Percentiles rank a stretch among this genome's conserved stretches.
Conservation (phyloP, 257 asterid genomes). For the Pogostemon cablin region DNA sequence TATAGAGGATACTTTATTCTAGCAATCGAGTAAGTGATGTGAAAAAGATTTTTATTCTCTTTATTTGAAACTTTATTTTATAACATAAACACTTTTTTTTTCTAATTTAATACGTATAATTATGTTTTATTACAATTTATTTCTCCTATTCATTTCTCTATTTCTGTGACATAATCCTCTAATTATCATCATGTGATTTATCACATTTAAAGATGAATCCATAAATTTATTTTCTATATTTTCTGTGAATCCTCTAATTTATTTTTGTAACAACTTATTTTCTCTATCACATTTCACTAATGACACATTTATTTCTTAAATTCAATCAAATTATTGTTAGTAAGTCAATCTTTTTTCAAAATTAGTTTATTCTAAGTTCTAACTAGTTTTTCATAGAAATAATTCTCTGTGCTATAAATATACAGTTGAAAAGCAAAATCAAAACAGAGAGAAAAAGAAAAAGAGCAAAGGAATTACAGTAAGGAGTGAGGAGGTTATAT, state of each 20-base stretch:
- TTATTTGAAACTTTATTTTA: not conserved
- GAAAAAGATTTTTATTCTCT: not conserved
- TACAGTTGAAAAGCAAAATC: not conserved
- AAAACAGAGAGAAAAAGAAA: not conserved
- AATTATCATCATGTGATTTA: too few relatives aligned
- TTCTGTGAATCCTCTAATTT: too few relatives aligned
- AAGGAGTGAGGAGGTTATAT: constrained; percentile 35
- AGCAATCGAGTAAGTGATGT: not conserved
- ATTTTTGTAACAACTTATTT: too few relatives aligned
- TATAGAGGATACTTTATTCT: too few relatives aligned
- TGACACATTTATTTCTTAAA: too few relatives aligned
- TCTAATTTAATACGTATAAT: not conserved
- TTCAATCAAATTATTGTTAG: too few relatives aligned
- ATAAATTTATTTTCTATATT: too few relatives aligned
- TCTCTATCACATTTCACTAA: too few relatives aligned
- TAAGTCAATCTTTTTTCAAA: too few relatives aligned
- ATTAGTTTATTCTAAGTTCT: too few relatives aligned
- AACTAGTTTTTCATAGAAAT: too few relatives aligned
- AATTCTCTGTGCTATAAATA: not conserved
- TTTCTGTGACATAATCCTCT: not conserved
- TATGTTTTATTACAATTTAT: not conserved
- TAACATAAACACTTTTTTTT: not conserved
- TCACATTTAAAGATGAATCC: too few relatives aligned
- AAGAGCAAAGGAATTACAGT: not conserved
- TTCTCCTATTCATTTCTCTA: not conserved